Evolutionary conservation across 129 eudicot species (phyloP), one percentile per base, ranked within the genome.

Genomic region (Ambrosia trifida): DNA sequence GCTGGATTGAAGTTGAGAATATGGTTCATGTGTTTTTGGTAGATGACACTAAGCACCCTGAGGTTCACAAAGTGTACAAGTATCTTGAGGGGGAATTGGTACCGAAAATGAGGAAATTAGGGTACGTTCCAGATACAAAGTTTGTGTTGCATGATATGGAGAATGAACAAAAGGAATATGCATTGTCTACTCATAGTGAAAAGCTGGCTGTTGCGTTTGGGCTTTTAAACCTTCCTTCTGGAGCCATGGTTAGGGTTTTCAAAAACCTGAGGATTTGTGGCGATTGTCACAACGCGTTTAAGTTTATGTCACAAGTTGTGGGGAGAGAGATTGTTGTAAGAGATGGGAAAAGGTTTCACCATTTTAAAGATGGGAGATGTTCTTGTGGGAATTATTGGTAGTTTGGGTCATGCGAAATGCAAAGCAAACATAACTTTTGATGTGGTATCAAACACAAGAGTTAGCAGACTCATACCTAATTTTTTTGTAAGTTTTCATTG

Each of bases 1-100:
- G 97, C 73, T 91, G 97, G 97, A 85, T 91, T 31, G 96, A 91
- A 75, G 93, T 91, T 41, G 96, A 84, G 13, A 91, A 78, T 57
- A 84, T 65, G 82, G 96, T 88, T 36, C 92, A 91, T 58, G 97
- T 91, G 11, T 91, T 88, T 81, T 84, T 91, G 76, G 97, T 88
- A 4, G 92, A 80, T 75, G 97, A 91, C 76, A 79, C 85, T 14
- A 80, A 47, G 50, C 97, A 91, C 81, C 96, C 90, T n/a, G 90
- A 91, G 75, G 81, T 88, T 19, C 72, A 82, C 43, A 78, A 44
- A 30, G 90, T 88, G 24, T 91, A 91, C 54, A 77, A 68, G 49
- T 91, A 91, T 70, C 83, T 91, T 20, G 80, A 80, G 73, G 80
- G 78, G 73, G 86, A 84, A 38, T 62, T 91, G 67, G 79, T 76